These are phyloP conservation scores for Hansenula lynferdii DNA, from an alignment of 1,139 yeast species.

Conservation along the genomic window DNA sequence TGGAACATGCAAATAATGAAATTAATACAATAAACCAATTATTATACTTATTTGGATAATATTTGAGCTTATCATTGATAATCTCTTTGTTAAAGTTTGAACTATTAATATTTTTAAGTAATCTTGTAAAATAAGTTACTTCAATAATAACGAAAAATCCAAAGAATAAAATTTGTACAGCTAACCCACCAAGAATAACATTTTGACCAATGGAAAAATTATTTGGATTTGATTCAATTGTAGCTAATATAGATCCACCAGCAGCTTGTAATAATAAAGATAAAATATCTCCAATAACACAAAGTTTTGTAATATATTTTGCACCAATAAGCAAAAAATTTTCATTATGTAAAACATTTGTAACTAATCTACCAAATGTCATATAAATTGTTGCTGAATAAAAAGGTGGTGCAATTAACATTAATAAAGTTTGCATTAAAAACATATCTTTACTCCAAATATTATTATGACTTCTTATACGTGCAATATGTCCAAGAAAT, in stretches of 20 bases:
- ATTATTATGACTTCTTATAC: neutral
- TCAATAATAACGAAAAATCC: neutral
- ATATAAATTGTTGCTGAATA: neutral
- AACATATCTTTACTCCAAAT: neutral
- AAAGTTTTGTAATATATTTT: slow-evolving; percentile 1
- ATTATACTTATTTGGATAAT: neutral
- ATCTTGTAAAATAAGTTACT: neutral
- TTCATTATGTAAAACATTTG: neutral
- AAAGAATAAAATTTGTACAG: slow-evolving; percentile 1
- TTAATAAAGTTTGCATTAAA: neutral
- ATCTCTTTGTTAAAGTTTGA: neutral
- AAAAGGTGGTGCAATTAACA: neutral
- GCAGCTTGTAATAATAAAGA: slow-evolving; percentile 1
- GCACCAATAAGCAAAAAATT: neutral
- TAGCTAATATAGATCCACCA: neutral
- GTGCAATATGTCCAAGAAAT: neutral
- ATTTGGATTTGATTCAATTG: no score
- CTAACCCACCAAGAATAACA: slow-evolving; percentile 1
- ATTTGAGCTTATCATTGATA: neutral
- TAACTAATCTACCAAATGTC: neutral
- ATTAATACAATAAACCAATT: neutral
- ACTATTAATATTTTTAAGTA: neutral
- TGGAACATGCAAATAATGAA: neutral
- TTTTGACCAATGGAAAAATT: neutral
- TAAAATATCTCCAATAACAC: slow-evolving; percentile 1